Base-by-base conservation (phyloP, 352 stramenopile genomes). In the Phytopythium montanum region DNA sequence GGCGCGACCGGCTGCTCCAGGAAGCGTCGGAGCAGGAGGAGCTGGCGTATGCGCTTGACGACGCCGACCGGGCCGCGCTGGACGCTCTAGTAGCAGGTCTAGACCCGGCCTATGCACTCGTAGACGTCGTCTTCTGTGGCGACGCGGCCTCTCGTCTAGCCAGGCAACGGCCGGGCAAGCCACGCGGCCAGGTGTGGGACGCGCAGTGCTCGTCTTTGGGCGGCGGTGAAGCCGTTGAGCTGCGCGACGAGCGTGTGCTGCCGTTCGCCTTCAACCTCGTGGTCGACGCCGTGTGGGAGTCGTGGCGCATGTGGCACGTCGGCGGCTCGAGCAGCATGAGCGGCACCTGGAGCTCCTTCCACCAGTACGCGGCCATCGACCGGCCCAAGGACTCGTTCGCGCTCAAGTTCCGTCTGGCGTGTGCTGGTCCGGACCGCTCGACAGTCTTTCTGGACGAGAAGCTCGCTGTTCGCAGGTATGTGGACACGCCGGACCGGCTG, bases 221-320 rank as follows among this genome's bases (percentile, higher is more conserved):
- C 51, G 3, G 45, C 41, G 12, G 49, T 23, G 7, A 62, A 51
- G 38, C 61, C 3, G 53, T 38, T 2, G 64, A 74, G 57, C 54
- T 74, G 12, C 54, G 67, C 18, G 67, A 74, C 33, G 65, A 62
- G 9, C 53, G 60, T 2, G 49, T 74, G 34, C 56, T 71, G 26
- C 67, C 67, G 34, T 74, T 74, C 26, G 60, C 63, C n/a, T 74
- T 74, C 54, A 53, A 53, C 5, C 38, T 74, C 29, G 48, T 54
- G 0, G 68, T 75, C 31, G 64, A 75, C 25, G 68, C 68, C 10
- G 64, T 62, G 7, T 75, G 68, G 68, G 68, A 75, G n/a, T 56
- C 64, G 49, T 75, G 68, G 68, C 64, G 71, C 26, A 36, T 75
- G 41, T 75, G 68, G 68, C 68, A 72, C 60, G 33, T 75, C 6